Evolutionary conservation across 306 rosid genomes (phyloP), one percentile per base, ranked within the genome.

Genomic region (Amphicarpaea edgeworthii): DNA sequence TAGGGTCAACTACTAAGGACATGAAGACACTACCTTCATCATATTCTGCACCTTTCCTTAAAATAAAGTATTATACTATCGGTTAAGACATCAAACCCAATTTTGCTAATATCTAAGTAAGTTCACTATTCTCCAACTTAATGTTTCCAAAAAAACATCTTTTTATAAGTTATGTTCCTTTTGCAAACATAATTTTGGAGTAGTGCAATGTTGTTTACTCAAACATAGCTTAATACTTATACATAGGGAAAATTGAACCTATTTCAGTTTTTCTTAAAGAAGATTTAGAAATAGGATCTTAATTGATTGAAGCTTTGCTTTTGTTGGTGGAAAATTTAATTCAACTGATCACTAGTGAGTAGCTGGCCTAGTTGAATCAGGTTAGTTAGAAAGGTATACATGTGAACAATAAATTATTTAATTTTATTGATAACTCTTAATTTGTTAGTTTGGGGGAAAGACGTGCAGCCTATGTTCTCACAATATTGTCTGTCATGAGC

Each of bases 381-480:
- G 68, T 47, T 77, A 40, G 73, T 68, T 49, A 14, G 66, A 63
- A 57, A 66, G 58, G 54, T 15, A 58, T 5, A 16, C 80, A 67
- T 79, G 85, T 69, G 85, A 84, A 68, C 69, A 65, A 68, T 76
- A 68, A 70, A 69, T 76, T 20, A 81, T 58, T 57, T 70, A n/a
- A n/a, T n/a, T n/a, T n/a, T 43, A 15, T 66, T 30, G 51, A 73
- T 68, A 46, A 58, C 21, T 62, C 21, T 77, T 47, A 24, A 8
- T 63, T 63, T 57, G 15, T 67, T 42, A 9, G 37, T 38, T 77
- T 81, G 49, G 51, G 7, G 23, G n/a, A 74, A 58, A 83, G 91
- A 87, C 94, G 97, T 89, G 92, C 94, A 77, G 45, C 50, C 89
- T 87, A 75, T 87, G 78, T 80, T n/a, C 69, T 77, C 64, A 67